Evolutionary conservation across 176 grass and related monocot species (phyloP), one percentile per base, ranked within the genome.

Genomic region (Secale cereale): DNA sequence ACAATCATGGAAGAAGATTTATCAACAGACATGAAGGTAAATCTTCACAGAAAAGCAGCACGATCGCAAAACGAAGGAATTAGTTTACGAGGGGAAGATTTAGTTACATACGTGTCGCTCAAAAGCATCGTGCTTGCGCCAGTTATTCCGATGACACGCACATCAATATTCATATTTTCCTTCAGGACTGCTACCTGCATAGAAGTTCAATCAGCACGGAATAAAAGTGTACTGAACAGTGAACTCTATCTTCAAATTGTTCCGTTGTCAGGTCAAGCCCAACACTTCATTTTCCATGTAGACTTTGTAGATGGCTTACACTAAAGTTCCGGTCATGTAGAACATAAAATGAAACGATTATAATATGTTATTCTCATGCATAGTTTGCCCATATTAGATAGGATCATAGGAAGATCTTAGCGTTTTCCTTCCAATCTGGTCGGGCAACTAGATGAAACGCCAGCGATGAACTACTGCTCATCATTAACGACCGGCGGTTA

Each of bases 81-180:
- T 54, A 36, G 45, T 85, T 65, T 19, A 8, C 16, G 1, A 1
- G 54, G 29, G 31, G 36, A 43, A 59, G 71, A 79, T 56, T 61
- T 45, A 41, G 46, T 67, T 84, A 65, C 90, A 85, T 94, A 98
- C 97, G 60, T 84, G 65, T 98, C 93, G 79, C 86, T 98, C 88
- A 98, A 87, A 87, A 95, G 81, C 97, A 95, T 95, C 43, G 31
- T 91, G 1, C 76, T 89, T 20, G 91, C 94, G 60, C 97, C 97
- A 79, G 86, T 88, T 79, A 98, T 95, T 92, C 97, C 97, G 59
- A 98, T 94, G 16, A 98, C 88, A 85, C 93, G 93, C 43, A 98
- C 78, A 93, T 98, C 96, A 85, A 98, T 95, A 82, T 94, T 98
- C 72, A 98, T 83, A 28, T 98, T 90, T 92, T 98, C 96, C 81